These are phyloP conservation scores for Ceratobasidium sp. DNA, from an alignment of 1,284 basidiomycete species.

Conservation along the genomic window DNA sequence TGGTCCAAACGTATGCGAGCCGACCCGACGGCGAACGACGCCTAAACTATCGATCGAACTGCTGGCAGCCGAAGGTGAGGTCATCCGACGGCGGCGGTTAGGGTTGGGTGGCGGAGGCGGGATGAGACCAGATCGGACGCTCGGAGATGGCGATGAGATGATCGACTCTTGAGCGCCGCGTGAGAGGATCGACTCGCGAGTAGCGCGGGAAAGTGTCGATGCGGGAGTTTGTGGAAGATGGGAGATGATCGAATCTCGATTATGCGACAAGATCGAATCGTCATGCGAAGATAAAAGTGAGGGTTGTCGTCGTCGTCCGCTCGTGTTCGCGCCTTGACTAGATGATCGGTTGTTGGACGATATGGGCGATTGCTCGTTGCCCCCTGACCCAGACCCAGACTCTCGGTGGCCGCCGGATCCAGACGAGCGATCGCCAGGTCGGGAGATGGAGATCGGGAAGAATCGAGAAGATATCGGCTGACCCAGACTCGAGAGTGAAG, in stretches of 20 bases:
- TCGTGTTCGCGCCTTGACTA: too few relatives aligned
- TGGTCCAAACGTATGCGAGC: slow-evolving; percentile 42
- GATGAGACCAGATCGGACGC: slow-evolving; percentile 54
- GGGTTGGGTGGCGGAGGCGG: slow-evolving; percentile 76
- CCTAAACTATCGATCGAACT: slow-evolving; percentile 20
- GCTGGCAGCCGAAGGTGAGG: slow-evolving; percentile 45
- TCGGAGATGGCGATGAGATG: slow-evolving; percentile 50
- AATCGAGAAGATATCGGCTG: slow-evolving; percentile 68
- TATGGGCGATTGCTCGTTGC: slow-evolving; percentile 15
- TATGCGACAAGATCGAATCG: slow-evolving; percentile 53
- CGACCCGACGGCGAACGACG: slow-evolving; percentile 55
- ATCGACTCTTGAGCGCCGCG: slow-evolving; percentile 43
- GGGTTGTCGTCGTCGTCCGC: slow-evolving; percentile 11
- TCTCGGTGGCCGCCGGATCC: slow-evolving; percentile 15
- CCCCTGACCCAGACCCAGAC: slow-evolving; percentile 43
- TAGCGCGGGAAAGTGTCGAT: slow-evolving; percentile 15
- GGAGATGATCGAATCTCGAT: slow-evolving; percentile 63
- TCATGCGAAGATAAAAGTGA: slow-evolving; percentile 26
- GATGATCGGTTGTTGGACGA: slow-evolving; percentile 24
- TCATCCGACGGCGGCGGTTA: slow-evolving; percentile 54
- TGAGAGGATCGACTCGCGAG: slow-evolving; percentile 46
- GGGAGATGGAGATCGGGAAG: slow-evolving; percentile 73
- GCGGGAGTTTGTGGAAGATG: slow-evolving; percentile 46
- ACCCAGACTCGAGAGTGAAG: slow-evolving; percentile 77
- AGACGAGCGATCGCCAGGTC: slow-evolving; percentile 49